Evolutionary conservation across 1,139 yeast genomes (phyloP), one percentile per base, ranked within the genome.

Genomic region (Casaregolazyma suthepensis): DNA sequence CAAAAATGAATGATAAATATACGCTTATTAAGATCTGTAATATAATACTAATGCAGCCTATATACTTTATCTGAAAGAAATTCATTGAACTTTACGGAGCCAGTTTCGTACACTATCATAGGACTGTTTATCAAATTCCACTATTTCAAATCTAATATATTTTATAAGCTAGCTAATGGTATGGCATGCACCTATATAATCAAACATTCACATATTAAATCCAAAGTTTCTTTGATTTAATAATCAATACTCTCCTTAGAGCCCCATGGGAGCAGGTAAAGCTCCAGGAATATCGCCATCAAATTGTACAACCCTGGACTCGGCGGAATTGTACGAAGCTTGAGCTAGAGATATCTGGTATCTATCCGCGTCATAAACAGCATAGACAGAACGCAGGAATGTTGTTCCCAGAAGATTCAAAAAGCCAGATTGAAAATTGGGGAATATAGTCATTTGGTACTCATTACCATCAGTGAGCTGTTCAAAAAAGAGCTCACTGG

Each of bases 351-450:
- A 83, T 35, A 88, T 74, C 64, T 83, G 81, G 52, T 72, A 69
- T 61, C 78, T 80, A 37, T 85, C 91, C 57, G 87, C 72, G 66
- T 89, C 90, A 61, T 80, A 88, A 44, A 87, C 96, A 49, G 84
- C 79, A 65, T 88, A 89, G 22, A 86, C 89, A 52, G 80, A 75
- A 56, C 88, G 77, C 63, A 89, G 70, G 68, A 88, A 83, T 31
- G 83, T 79, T 66, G 87, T 96, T 43, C 96, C 96, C 12, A 87
- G 68, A 31, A 80, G 75, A 46, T 51, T 45, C 13, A 15, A 5
- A 37, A 46, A 54, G 3, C 29, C 35, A 15, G 65, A 31, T 54
- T 61, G 61, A 15, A 49, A 47, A 10, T 54, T 29, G 12, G 58
- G 57, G 35, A 51, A 29, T 5, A 66, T 61, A 7, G 62, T 65